Evolutionary conservation across 345 rosid species (phyloP), one percentile per base, ranked within the genome.

Genomic region (Microthlaspi erraticum): DNA sequence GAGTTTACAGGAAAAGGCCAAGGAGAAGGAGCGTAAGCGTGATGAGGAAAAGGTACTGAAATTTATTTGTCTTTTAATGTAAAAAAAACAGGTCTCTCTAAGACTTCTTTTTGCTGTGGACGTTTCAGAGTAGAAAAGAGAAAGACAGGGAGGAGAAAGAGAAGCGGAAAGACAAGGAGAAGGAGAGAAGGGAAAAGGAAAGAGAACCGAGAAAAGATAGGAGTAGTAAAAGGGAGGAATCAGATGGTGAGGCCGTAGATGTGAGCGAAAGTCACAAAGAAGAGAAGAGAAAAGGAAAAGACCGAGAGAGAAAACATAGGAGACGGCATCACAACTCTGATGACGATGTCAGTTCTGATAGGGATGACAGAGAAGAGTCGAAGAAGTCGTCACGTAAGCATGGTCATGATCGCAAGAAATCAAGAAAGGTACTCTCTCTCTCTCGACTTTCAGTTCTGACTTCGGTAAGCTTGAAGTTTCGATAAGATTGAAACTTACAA

Each of bases 21-120:
- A 87, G 77, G 98, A 94, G 65, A 94, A 92, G 78, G 99, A 90
- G 64, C 91, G 93, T 36, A 92, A 82, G 66, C 89, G 96, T n/a
- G 96, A 89, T 77, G 98, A 94, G 74, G 99, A 92, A 66, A 94
- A 94, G 97, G 97, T 92, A 72, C 5, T 36, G 23, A 16, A 36
- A 19, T 9, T 34, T 26, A 16, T 33, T 8, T 57, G 0, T 36
- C 32, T 62, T 13, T 5, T 32, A 20, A 20, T 48, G 49, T 32
- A 2, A 2, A 48, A 2, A 48, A 31, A 39, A 2, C n/a, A 7
- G 9, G 8, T 51, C 46, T 45, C 61, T 17, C 61, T 17, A 57
- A 80, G 44, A 19, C 14, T 41, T 61, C 4, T 18, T 23, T 17
- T 44, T 18, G 50, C 45, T 17, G 34, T 56, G 53, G 60, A 44